A percentile compares a stretch with the other conserved stretches of the same genome.
Evolutionary conservation across 148 eudicot species (phyloP).

Genomic region (Cornus kousa): DNA sequence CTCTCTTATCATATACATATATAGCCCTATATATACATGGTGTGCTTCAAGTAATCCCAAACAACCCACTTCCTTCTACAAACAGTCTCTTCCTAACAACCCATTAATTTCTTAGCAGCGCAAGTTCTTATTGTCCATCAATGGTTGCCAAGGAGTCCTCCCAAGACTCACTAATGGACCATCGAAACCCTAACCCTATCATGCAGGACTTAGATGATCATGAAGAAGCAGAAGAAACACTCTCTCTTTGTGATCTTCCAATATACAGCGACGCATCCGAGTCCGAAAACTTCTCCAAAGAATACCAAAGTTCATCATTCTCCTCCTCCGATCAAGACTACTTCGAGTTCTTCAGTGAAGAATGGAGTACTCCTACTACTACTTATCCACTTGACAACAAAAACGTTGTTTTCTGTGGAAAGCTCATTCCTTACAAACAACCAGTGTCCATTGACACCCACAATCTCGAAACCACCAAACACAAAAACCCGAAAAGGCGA

Average conservation of each 20-base stretch:
- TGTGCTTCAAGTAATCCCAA: not conserved
- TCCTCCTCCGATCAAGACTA: slow-evolving; percentile 10
- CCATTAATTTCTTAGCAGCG: no score
- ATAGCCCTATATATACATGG: not conserved
- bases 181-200: not conserved
- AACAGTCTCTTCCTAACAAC: not conserved
- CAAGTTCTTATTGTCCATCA: not conserved
- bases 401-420: slow-evolving; percentile 28
- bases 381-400: slow-evolving; percentile 2
- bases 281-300: not conserved
- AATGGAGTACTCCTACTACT: not conserved
- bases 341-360: slow-evolving; percentile 29
- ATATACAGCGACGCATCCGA: slow-evolving; percentile 5
- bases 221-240: slow-evolving; percentile 21
- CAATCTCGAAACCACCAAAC: not conserved
- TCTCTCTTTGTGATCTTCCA: slow-evolving; percentile 25
- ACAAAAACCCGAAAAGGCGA: not conserved
- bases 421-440: slow-evolving; percentile 21
- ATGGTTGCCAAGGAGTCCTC: not conserved
- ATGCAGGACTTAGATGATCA: not conserved
- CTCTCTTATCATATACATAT: no score
- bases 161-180: no score
- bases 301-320: not conserved
- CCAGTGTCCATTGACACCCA: not conserved
- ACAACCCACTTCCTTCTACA: not conserved